Evolutionary conservation across 768 basidiomycete genomes (phyloP), one percentile per base, ranked within the genome.

Genomic region (Trichaptum fuscoviolaceum): DNA sequence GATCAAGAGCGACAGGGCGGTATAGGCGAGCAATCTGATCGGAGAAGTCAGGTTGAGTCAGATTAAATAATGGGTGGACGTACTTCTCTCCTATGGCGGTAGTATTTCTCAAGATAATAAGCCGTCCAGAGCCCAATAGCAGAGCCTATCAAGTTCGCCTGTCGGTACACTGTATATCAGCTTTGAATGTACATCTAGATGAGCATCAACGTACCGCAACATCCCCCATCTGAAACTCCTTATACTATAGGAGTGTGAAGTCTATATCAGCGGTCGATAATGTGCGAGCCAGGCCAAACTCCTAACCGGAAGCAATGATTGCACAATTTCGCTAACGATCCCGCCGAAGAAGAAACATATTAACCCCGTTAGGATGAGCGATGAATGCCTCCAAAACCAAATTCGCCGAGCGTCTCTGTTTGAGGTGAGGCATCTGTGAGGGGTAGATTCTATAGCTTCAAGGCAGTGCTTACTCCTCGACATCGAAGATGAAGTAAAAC

Each of bases 401-500:
- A 94, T 84, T 68, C 92, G 82, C 67, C 92, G 80, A 7, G 88
- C 87, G 64, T 88, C 88, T 74, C 93, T 95, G 64, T 18, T 57
- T 9, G 25, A 57, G 30, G 18, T 20, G 20, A 62, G 63, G 25
- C 20, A 66, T 12, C 18, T 63, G 35, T 26, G 61, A 36, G 62
- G 36, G 9, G 15, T 52, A 12, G 12, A 20, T 6, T 52, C 10
- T 20, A 63, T 62, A 26, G 60, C 35, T 36, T 62, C 26, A 62
- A 7, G 57, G n/a, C n/a, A 36, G 35, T 34, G 9, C 90, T 74
- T 70, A 95, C 92, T 95, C 93, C 67, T 95, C 93, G 9, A 93
- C 87, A 71, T 95, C 93, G 35, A 92, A 83, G 61, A 94, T 91
- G 72, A 93, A 94, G 76, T 93, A 95, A 75, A 94, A 94, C 7